A percentile compares a stretch with the other conserved stretches of the same genome.
phyloP scores from a whole-genome alignment of 352 stramenopile species.

The Phytophthora colocasiae region DNA sequence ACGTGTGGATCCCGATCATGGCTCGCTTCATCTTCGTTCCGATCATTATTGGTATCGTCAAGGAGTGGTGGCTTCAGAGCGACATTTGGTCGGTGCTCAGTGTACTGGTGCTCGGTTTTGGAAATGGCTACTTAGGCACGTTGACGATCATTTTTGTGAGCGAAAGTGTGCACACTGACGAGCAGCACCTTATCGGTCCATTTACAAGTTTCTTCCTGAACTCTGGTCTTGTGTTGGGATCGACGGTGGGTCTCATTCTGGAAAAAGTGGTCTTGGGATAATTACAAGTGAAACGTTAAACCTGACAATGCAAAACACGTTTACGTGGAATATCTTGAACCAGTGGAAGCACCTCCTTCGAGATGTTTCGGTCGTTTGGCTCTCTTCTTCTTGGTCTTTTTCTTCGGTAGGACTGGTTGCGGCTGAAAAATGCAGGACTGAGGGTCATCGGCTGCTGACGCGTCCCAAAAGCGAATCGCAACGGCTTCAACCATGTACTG shows the following conservation, averaged over 20 bases:
- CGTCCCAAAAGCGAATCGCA: constrained; percentile 71
- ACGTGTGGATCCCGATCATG: constrained; percentile 72
- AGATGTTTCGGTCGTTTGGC: constrained; percentile 32
- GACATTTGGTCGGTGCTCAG: constrained; percentile 80
- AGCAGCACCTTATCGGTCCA: constrained; percentile 73
- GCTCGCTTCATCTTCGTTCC: constrained; percentile 68
- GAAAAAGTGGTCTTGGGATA: constrained; percentile 63
- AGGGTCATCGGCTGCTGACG: constrained; percentile 20
- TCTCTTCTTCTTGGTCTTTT: constrained; percentile 33
- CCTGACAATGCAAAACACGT: constrained; percentile 16
- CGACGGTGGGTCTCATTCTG: constrained; percentile 67
- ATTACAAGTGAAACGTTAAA: constrained; percentile 18
- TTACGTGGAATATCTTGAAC: constrained; percentile 12
- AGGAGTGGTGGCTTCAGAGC: constrained; percentile 71
- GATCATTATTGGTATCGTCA: constrained; percentile 76
- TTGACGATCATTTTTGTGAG: constrained; percentile 85
- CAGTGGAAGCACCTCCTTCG: constrained; percentile 1
- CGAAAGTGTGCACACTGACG: constrained; percentile 74
- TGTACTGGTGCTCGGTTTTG: constrained; percentile 69
- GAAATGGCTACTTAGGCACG: constrained; percentile 85
- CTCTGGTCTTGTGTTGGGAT: constrained; percentile 82
- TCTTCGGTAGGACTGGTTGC: constrained; percentile 52
- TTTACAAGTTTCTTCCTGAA: constrained; percentile 91
- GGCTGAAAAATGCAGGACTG: constrained; percentile 47
- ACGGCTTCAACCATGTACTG: constrained; percentile 46